phyloP scores from a whole-genome alignment of 208 protist genomes.

The Plasmodiophora brassicae region DNA sequence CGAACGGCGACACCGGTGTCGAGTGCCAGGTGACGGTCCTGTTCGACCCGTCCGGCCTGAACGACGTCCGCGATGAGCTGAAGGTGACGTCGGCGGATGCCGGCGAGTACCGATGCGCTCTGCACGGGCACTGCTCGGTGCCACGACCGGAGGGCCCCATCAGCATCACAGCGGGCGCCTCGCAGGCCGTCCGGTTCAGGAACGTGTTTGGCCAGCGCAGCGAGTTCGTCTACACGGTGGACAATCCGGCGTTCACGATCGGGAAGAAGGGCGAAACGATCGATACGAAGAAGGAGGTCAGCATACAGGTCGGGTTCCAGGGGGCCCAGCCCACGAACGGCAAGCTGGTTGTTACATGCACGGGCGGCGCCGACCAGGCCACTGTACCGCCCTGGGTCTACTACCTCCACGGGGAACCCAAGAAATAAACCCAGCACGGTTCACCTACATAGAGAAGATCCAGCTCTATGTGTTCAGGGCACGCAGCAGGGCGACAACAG shows the following conservation, averaged over 20 bases:
- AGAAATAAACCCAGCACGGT: too few relatives aligned
- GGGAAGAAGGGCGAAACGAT: slow-evolving; percentile 41
- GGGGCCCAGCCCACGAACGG: neutral
- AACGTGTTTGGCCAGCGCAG: slow-evolving; percentile 81
- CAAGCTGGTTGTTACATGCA: neutral
- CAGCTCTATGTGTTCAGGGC: too few relatives aligned
- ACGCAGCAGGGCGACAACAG: too few relatives aligned
- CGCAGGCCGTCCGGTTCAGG: slow-evolving; percentile 72
- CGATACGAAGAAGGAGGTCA: slow-evolving; percentile 36
- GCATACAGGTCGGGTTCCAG: neutral
- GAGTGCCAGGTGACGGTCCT: too few relatives aligned
- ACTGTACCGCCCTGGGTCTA: neutral
- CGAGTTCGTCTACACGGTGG: slow-evolving; percentile 74
- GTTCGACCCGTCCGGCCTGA: slow-evolving; percentile 81
- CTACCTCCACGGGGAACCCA: slow-evolving; percentile 5
- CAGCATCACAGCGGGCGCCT: slow-evolving; percentile 53
- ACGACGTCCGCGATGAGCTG: too few relatives aligned
- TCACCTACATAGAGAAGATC: too few relatives aligned
- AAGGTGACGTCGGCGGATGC: slow-evolving; percentile 71
- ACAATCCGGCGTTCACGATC: slow-evolving; percentile 25
- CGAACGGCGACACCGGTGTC: too few relatives aligned
- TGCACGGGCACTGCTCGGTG: slow-evolving; percentile 73
- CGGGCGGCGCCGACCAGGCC: neutral
- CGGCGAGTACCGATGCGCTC: slow-evolving; percentile 79
- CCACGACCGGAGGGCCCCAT: slow-evolving; percentile 85